Evolutionary conservation across 345 rosid species (phyloP), one percentile per base, ranked within the genome.

Genomic region (Gossypium longicalyx): DNA sequence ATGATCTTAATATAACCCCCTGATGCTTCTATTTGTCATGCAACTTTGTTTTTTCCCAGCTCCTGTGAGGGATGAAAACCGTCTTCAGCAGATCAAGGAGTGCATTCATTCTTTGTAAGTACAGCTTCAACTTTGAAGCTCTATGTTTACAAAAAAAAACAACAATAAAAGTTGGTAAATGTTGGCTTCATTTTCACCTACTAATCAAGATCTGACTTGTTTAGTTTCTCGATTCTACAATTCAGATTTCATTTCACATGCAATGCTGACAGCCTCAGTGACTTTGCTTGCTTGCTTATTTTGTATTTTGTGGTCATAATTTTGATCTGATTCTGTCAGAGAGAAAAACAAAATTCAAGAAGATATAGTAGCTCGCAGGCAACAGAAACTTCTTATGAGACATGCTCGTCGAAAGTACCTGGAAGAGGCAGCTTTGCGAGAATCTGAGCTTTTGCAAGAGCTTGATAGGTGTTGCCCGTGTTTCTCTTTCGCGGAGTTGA

Each of bases 21-120:
- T 58, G 48, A 41, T 44, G 53, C 67, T 22, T 45, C 23, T 15
- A 20, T 45, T 64, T n/a, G 51, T 61, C 60, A 11, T 65, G 44
- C 9, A 69, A 74, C 19, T 59, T 68, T 74, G 71, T 38, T 43
- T 11, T 73, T 83, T 22, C 75, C 61, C 89, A 90, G 97, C 73
- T 74, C 68, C 88, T 51, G 69, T 69, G 71, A 79, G 79, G 79
- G 84, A 85, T 66, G 85, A 73, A 58, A 82, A 80, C 62, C 89
- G 86, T 68, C 92, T 92, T 79, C 90, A 84, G 81, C 85, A 85
- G 79, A 87, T 92, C 82, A 92, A 90, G 83, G 85, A 87, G 79
- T 79, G 68, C 70, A 86, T 92, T 78, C 76, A 17, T 70, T 82
- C 90, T 52, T 72, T 90, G 97, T 92, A 88, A 53, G 87, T 81